phyloP scores from a whole-genome alignment of 1,284 basidiomycete genomes.

The Cryptococcus sp. region DNA sequence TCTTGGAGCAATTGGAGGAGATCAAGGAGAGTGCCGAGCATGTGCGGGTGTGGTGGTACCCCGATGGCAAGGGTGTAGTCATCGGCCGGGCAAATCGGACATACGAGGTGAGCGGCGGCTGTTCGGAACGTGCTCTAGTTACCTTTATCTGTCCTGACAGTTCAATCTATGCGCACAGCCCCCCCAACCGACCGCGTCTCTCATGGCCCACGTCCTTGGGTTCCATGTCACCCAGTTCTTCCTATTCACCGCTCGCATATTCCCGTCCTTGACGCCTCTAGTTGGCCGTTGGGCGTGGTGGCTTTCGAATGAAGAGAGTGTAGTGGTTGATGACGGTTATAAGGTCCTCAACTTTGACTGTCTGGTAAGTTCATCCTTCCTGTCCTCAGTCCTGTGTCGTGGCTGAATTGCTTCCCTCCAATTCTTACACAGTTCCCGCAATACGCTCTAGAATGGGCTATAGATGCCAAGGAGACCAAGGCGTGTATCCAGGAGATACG shows the following conservation, averaged over 20 bases:
- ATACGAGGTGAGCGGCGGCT: conserved; percentile 60
- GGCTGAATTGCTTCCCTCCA: not conserved
- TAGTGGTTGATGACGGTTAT: conserved; percentile 65
- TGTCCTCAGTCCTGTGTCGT: not conserved
- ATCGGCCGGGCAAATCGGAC: conserved; percentile 74
- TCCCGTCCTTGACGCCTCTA: conserved; percentile 42
- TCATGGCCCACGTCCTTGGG: conserved; percentile 65
- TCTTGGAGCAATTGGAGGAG: conserved; percentile 52
- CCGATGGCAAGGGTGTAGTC: conserved; percentile 69
- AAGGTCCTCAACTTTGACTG: conserved; percentile 77
- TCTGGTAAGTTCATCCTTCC: conserved; percentile 28
- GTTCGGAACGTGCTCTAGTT: too few species aligned
- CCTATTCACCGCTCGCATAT: conserved; percentile 58
- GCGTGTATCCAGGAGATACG: conserved; percentile 71
- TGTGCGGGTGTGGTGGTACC: conserved; percentile 94
- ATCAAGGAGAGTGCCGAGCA: conserved; percentile 72
- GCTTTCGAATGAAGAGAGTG: conserved; percentile 36
- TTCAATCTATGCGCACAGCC: conserved; percentile 47
- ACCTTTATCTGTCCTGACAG: not conserved
- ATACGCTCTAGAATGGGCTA: conserved; percentile 89
- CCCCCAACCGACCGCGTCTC: conserved; percentile 50
- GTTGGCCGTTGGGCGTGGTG: conserved; percentile 50
- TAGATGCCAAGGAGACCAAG: conserved; percentile 55
- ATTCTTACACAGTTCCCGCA: conserved; percentile 65
- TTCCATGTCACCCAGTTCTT: conserved; percentile 76